These are phyloP conservation scores for Citrus reticulata DNA, from an alignment of 345 rosid species.

Conservation along the genomic window DNA sequence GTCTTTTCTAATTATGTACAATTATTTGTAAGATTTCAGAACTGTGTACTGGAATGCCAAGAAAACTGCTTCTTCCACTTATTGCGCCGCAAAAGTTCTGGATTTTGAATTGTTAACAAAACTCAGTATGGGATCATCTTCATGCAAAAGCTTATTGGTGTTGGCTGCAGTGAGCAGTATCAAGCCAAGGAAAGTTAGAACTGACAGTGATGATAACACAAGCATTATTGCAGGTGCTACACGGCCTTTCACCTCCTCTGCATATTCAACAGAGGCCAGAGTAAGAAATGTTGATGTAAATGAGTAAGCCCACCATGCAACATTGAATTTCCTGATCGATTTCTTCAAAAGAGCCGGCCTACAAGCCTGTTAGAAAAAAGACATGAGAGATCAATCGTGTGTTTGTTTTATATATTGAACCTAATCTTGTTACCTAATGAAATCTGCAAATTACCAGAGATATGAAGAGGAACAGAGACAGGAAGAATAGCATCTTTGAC, in stretches of 20 bases:
- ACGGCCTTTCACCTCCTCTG: slow-evolving; percentile 37
- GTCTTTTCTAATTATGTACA: neutral
- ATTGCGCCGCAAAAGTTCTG: neutral
- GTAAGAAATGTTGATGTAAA: slow-evolving; percentile 55
- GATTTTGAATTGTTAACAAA: slow-evolving; percentile 20
- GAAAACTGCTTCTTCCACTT: neutral
- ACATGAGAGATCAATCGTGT: neutral
- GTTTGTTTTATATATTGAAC: neutral
- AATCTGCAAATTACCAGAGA: slow-evolving; percentile 44
- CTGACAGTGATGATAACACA: slow-evolving; percentile 37
- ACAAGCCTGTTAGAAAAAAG: slow-evolving; percentile 34
- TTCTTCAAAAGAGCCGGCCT: slow-evolving; percentile 65
- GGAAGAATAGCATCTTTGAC: slow-evolving; percentile 58
- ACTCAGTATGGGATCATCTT: slow-evolving; percentile 31
- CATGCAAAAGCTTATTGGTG: slow-evolving; percentile 18
- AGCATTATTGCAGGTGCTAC: slow-evolving; percentile 39
- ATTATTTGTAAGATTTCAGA: neutral
- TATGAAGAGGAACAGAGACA: slow-evolving; percentile 52
- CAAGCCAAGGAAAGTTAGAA: slow-evolving; percentile 46
- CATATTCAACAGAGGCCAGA: slow-evolving; percentile 51
- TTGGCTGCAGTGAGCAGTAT: slow-evolving; percentile 46
- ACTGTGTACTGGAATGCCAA: neutral
- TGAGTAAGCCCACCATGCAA: slow-evolving; percentile 74
- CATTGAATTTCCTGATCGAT: slow-evolving; percentile 58
- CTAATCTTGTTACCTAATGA: neutral